Evolutionary conservation across 768 basidiomycete species (phyloP).

Genomic region (Calocybe cyanea): DNA sequence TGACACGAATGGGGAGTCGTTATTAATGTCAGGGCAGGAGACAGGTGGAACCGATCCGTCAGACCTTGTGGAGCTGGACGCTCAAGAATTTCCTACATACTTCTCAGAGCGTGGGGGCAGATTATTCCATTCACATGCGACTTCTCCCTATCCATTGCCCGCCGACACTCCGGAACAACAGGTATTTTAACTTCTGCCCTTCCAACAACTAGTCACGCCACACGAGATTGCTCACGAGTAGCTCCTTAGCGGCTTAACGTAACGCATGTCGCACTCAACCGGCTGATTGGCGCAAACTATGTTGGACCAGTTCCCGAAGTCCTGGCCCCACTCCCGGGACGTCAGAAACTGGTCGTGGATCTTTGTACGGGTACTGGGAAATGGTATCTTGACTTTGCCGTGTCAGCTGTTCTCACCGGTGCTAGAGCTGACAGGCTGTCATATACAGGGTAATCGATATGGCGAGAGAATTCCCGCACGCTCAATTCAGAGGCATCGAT

Average conservation of each 20-base stretch:
- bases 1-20: slow-evolving; percentile 19
- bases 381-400: slow-evolving; percentile 44
- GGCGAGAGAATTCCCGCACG: slow-evolving; percentile 61
- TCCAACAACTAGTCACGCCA: not conserved
- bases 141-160: slow-evolving; percentile 67
- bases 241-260: slow-evolving; percentile 46
- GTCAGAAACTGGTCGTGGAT: slow-evolving; percentile 58
- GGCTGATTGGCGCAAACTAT: slow-evolving; percentile 52
- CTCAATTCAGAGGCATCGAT: slow-evolving; percentile 67
- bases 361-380: slow-evolving; percentile 72
- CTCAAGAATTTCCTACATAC: slow-evolving; percentile 55
- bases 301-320: slow-evolving; percentile 56
- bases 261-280: slow-evolving; percentile 45
- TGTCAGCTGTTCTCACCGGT: slow-evolving; percentile 14
- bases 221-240: not conserved
- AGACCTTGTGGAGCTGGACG: slow-evolving; percentile 34
- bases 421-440: slow-evolving; percentile 7
- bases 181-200: slow-evolving; percentile 31
- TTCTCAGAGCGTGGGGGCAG: slow-evolving; percentile 57
- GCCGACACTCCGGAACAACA: slow-evolving; percentile 67
- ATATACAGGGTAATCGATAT: slow-evolving; percentile 67
- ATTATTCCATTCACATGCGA: slow-evolving; percentile 65
- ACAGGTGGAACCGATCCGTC: not conserved
- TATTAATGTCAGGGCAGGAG: slow-evolving; percentile 5
- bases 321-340: slow-evolving; percentile 36